These are phyloP conservation scores for Globisporangium viniferum DNA, from an alignment of 352 stramenopile genomes.

Conservation along the genomic window DNA sequence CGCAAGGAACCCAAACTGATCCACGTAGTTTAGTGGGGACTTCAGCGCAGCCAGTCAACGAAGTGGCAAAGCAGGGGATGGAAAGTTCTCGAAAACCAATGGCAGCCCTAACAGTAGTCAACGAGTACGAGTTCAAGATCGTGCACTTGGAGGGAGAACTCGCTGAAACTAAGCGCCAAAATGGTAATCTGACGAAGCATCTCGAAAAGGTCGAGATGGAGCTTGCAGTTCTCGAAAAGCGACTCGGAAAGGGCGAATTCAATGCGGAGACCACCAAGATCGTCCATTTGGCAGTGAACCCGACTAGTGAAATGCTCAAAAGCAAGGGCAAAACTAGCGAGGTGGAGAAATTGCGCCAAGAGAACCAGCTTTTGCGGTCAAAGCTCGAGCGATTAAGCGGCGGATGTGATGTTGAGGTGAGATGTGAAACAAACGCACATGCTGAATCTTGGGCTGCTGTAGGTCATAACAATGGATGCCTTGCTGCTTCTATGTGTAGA, in stretches of 20 bases:
- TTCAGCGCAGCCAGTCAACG: background rate
- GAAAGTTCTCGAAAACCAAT: conserved; percentile 25
- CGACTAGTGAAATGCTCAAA: conserved; percentile 64
- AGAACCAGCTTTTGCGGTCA: conserved; percentile 51
- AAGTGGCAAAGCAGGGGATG: background rate
- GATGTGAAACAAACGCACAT: background rate
- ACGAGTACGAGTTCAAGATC: conserved; percentile 50
- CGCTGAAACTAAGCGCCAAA: conserved; percentile 37
- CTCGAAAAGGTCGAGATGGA: conserved; percentile 68
- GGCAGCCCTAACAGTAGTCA: conserved; percentile 35
- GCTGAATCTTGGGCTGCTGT: conserved; percentile 1
- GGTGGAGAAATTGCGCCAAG: conserved; percentile 40
- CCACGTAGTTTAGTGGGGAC: background rate
- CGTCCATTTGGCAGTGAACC: conserved; percentile 83
- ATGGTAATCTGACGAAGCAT: conserved; percentile 46
- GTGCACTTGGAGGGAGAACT: conserved; percentile 47
- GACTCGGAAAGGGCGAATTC: conserved; percentile 70
- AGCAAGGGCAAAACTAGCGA: conserved; percentile 36
- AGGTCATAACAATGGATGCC: background rate
- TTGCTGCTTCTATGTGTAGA: background rate
- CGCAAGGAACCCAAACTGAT: conserved; percentile 29
- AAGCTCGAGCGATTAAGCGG: conserved; percentile 38
- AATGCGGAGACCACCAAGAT: conserved; percentile 85
- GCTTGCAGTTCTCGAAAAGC: conserved; percentile 63
- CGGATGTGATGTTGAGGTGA: conserved; percentile 30